Base-by-base conservation (phyloP, 2,329 filamentous ascomycete genomes). In the Chrysoporthe cubensis region DNA sequence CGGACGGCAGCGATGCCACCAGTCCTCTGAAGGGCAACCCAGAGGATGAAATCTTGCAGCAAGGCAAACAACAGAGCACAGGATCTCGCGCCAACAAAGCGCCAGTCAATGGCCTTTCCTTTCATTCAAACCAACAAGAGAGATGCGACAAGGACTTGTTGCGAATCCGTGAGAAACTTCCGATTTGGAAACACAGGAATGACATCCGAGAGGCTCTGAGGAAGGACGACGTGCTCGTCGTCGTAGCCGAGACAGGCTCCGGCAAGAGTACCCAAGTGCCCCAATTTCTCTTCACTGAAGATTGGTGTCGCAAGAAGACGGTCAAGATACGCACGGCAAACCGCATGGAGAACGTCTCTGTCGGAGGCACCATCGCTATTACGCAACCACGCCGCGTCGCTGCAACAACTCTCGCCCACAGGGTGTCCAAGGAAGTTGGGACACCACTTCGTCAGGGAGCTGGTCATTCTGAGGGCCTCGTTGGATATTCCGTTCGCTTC, bases 201-300 rank as follows among this genome's bases (percentile, higher is more conserved):
- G 85, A 90, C 37, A 96, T 97, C 62, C 88, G 88, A 46, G 75
- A 83, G 18, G 83, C 87, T 2, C 80, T 97, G 7, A 82, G 82
- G 14, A 80, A 87, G 44, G 89, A 88, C n/a, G 88, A 96, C 74
- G 88, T 97, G 1, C 86, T 99, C 63, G 84, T 99, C 0, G 82
- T 99, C 16, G 91, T 96, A 2, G 95, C 95, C 81, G 95, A 98
- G 78, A 99, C 96, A 0, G 96, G 96, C 77, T 97, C 93, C 16
- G 96, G 96, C 76, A 99, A 99, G 80, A 96, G 92, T 81, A 99
- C 96, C 0, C 96, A 99, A 79, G 90, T 97, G 0, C 95, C 96
- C 0, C 96, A 98, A 75, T 97, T 97, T 71, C 82, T 99, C 8
- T 87, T 91, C 58, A 79, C 82, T 37, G 92, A 97, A 75, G 80